Conservation (phyloP, 2,329 filamentous ascomycete species). For the Coleophoma cylindrospora region DNA sequence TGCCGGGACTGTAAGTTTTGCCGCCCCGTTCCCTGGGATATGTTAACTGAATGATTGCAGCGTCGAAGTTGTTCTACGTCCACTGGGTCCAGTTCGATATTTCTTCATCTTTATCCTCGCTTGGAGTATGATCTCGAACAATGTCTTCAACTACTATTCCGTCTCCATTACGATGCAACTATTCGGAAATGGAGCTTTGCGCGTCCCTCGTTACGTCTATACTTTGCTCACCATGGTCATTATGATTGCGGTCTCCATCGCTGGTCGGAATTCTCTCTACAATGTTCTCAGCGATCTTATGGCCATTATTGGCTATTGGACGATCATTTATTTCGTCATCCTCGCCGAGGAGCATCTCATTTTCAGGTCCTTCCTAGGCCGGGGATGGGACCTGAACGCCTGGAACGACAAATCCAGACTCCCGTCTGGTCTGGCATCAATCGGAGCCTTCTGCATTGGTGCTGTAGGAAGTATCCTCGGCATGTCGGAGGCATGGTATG, state of each 20-base stretch:
- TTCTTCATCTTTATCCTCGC: conserved; percentile 8
- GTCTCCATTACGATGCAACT: conserved; percentile 4
- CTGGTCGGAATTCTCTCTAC: conserved; percentile 10
- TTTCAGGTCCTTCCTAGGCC: conserved; percentile 52
- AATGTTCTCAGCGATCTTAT: conserved; percentile 42
- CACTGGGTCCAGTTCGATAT: conserved; percentile 3
- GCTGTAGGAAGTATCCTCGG: conserved; percentile 59
- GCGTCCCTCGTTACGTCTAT: conserved; percentile 2
- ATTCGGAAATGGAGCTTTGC: conserved; percentile 1
- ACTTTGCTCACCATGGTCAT: neutral
- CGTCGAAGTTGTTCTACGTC: conserved; percentile 1
- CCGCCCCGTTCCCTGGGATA: neutral
- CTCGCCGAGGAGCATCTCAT: conserved; percentile 61
- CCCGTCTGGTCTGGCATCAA: conserved; percentile 56
- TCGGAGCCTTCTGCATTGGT: conserved; percentile 57
- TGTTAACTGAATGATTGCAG: neutral
- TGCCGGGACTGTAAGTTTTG: conserved; percentile 1
- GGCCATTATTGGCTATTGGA: conserved; percentile 54
- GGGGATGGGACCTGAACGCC: conserved; percentile 46
- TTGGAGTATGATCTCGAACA: conserved; percentile 6
- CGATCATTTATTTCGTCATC: conserved; percentile 47
- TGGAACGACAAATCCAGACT: conserved; percentile 53
- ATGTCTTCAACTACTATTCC: conserved; percentile 7
- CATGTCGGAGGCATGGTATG: conserved; percentile 64
- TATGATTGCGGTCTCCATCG: conserved; percentile 4